These are phyloP conservation scores for Coemansia sp. DNA, from an alignment of 192 early-diverging fungal species.

Conservation along the genomic window DNA sequence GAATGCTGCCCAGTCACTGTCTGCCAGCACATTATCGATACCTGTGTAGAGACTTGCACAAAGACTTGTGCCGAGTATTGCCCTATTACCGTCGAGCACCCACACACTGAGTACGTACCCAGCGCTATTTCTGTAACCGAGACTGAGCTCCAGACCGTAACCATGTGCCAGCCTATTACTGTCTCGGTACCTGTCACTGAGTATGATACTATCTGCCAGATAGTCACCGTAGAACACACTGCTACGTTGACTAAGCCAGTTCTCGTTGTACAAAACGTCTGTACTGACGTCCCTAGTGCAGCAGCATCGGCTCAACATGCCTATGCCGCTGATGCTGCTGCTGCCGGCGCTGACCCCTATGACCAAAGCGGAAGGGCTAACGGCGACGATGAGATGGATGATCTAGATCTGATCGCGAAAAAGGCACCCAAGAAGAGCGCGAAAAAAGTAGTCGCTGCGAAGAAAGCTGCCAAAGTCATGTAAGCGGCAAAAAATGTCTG, in stretches of 20 bases:
- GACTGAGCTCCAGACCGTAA: slow-evolving; percentile 35
- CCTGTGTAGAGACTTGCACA: slow-evolving; percentile 43
- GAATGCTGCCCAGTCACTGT: slow-evolving; percentile 52
- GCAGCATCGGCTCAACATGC: slow-evolving; percentile 15
- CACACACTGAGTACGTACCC: slow-evolving; percentile 33
- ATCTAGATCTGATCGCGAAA: slow-evolving; percentile 13
- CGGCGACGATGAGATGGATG: background rate
- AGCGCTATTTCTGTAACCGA: slow-evolving; percentile 30
- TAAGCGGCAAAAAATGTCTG: background rate
- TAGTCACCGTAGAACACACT: slow-evolving; percentile 47
- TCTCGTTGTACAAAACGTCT: slow-evolving; percentile 52
- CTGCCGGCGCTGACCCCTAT: background rate
- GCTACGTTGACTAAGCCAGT: slow-evolving; percentile 52
- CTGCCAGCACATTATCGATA: slow-evolving; percentile 36
- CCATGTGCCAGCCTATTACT: slow-evolving; percentile 54
- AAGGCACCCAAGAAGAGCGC: background rate
- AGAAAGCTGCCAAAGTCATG: background rate
- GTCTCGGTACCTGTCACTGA: slow-evolving; percentile 41
- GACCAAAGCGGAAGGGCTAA: background rate
- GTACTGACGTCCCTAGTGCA: slow-evolving; percentile 28
- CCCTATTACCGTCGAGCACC: slow-evolving; percentile 39
- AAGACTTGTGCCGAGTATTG: slow-evolving; percentile 44
- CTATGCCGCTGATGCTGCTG: slow-evolving; percentile 11
- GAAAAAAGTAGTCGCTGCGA: background rate
- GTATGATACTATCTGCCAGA: slow-evolving; percentile 53